Percentiles rank a stretch among this genome's conserved stretches.
Evolutionary conservation across 2,329 filamentous ascomycete species (phyloP).

Genomic region (Nothophaeocryptopus gaeumannii): DNA sequence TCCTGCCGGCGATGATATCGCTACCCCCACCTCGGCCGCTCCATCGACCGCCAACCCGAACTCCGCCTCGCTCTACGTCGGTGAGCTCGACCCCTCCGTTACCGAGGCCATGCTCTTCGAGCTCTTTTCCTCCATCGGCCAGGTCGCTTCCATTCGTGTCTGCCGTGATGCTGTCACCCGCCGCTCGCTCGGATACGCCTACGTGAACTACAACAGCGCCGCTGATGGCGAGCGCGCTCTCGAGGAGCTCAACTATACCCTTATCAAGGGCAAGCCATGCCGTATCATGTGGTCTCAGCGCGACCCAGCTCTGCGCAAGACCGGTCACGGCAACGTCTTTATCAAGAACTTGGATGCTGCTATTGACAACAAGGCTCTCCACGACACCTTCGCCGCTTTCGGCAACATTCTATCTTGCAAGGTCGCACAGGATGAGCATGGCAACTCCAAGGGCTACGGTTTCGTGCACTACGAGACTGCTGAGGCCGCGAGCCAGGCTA

Average conservation of each 20-base stretch:
- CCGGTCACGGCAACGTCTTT: conserved; percentile 98
- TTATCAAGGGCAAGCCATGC: conserved; percentile 98
- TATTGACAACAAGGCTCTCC: conserved; percentile 99
- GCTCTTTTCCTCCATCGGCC: conserved; percentile 98
- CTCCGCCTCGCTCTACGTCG: conserved; percentile 97
- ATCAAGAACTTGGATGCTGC: conserved; percentile 99
- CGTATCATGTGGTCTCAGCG: conserved; percentile 99
- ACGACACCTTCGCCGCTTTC: conserved; percentile 98
- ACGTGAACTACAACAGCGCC: conserved; percentile 99
- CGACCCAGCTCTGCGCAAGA: conserved; percentile 98
- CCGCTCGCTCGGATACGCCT: conserved; percentile 97
- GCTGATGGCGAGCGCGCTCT: conserved; percentile 95
- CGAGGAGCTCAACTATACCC: conserved; percentile 98
- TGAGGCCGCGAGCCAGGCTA: conserved; percentile 91
- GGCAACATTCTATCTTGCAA: conserved; percentile 99
- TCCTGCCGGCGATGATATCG: conserved; percentile 61
- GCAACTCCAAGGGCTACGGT: conserved; percentile 96
- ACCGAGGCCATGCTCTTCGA: conserved; percentile 99
- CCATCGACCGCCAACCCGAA: conserved; percentile 72
- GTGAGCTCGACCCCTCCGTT: conserved; percentile 94
- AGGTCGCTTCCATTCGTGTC: conserved; percentile 98
- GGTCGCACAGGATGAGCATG: conserved; percentile 95
- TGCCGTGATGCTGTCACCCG: conserved; percentile 98
- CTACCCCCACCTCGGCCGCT: conserved; percentile 67
- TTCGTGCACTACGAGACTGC: conserved; percentile 99